phyloP scores from a whole-genome alignment of 2,329 filamentous ascomycete species.

The Fusarium guadeloupense region DNA sequence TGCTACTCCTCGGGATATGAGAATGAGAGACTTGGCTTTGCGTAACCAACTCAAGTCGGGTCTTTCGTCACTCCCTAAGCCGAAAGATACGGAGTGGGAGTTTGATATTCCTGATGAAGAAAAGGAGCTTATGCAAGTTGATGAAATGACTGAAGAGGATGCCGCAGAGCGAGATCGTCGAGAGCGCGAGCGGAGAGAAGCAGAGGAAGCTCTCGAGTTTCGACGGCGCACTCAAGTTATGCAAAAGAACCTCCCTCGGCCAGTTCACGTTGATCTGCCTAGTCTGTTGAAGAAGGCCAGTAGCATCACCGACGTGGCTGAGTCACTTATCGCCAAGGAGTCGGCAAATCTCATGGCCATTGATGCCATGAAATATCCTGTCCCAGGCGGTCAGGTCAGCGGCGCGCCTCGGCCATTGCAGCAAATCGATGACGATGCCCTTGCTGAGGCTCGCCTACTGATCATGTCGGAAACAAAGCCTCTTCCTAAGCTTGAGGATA shows the following conservation, averaged over 20 bases:
- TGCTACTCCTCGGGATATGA: constrained; percentile 80
- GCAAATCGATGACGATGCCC: constrained; percentile 72
- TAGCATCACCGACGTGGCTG: constrained; percentile 68
- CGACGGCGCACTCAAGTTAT: constrained; percentile 90
- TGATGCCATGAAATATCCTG: constrained; percentile 78
- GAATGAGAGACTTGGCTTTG: constrained; percentile 73
- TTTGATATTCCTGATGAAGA: constrained; percentile 89
- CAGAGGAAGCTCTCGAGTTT: constrained; percentile 79
- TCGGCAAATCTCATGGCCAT: constrained; percentile 81
- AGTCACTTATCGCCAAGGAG: constrained; percentile 78
- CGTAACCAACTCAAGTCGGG: constrained; percentile 75
- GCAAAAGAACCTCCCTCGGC: constrained; percentile 83
- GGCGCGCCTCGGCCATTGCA: constrained; percentile 69
- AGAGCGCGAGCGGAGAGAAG: constrained; percentile 77
- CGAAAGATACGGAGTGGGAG: constrained; percentile 94
- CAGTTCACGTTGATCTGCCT: constrained; percentile 75
- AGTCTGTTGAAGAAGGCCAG: constrained; percentile 72
- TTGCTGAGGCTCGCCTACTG: constrained; percentile 79
- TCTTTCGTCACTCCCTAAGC: constrained; percentile 86
- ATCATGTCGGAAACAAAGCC: constrained; percentile 75
- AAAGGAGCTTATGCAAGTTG: constrained; percentile 61
- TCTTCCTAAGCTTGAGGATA: constrained; percentile 58
- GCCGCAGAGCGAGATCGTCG: constrained; percentile 80
- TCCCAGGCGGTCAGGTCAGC: constrained; percentile 72
- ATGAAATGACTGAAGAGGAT: constrained; percentile 64